Base-by-base conservation (phyloP, 805 yeast species). In the Babjeviella inositovora region DNA sequence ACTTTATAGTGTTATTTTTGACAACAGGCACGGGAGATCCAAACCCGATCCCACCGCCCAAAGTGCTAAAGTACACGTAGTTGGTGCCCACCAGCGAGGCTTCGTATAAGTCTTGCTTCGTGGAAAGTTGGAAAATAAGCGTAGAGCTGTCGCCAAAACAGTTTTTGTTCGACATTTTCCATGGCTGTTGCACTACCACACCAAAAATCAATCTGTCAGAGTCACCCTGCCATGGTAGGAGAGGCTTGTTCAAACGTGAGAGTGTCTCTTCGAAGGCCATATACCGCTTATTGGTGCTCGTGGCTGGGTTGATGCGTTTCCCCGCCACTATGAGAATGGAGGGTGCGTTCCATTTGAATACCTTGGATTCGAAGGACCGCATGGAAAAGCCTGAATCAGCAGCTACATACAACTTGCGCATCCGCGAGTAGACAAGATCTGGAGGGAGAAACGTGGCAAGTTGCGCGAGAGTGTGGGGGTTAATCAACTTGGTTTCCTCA, bases 331-430 rank as follows among this genome's bases (percentile, higher is more conserved):
- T 29, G 6, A 85, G 33, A 2, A 87, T 41, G 0, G 93, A 67
- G 0, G 95, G 93, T 0, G 93, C 90, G 34, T 67, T 70, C 94
- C 96, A 87, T 35, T 84, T 81, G 53, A 81, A 69, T 0, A 75
- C 76, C 31, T 73, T 80, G 26, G 74, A 63, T 45, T 85, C 94
- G 28, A 87, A 62, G 0, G 94, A 75, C 15, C 93, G 52, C 62
- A 85, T 80, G 0, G 94, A 80, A 41, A 79, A 87, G 2, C 97
- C 97, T 3, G 70, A 56, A 22, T 67, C 74, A 7, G 81, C 51
- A 0, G 92, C 95, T 6, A 61, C 54, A 35, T 73, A 85, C 7
- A 85, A 57, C 33, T 67, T 69, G 20, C 67, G 54, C 25, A 77
- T 38, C 20, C 63, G 58, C 4, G 62, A 48, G 12, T 50, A 51